Evolutionary conservation across 768 basidiomycete genomes (phyloP).

Genomic region (Hericium alpestre): DNA sequence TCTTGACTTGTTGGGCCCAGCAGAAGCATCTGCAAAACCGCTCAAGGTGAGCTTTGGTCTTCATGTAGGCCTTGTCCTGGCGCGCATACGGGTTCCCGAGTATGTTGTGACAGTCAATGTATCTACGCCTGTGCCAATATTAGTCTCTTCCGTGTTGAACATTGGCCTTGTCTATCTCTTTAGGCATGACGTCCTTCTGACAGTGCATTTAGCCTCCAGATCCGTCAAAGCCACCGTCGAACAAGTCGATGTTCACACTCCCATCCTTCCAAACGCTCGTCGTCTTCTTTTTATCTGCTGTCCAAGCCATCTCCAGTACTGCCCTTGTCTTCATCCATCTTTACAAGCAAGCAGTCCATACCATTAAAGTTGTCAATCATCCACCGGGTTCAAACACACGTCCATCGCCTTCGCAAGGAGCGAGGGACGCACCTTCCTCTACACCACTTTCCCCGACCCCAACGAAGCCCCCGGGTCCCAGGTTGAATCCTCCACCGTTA

Average conservation of each 20-base stretch:
- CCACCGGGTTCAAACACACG: not conserved
- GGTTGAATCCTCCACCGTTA: not conserved
- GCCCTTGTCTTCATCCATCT: slow-evolving; percentile 59
- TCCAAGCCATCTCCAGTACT: slow-evolving; percentile 60
- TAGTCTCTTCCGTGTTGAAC: not conserved
- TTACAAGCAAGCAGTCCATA: slow-evolving; percentile 53
- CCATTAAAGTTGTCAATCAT: slow-evolving; percentile 56
- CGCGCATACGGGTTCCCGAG: not conserved
- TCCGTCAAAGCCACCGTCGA: slow-evolving; percentile 16
- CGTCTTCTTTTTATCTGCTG: slow-evolving; percentile 60
- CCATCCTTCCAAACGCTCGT: slow-evolving; percentile 42
- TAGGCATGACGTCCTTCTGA: not conserved
- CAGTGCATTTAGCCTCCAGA: slow-evolving; percentile 14
- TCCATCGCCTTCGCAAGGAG: not conserved
- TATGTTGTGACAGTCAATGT: not conserved
- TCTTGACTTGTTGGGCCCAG: slow-evolving; percentile 52
- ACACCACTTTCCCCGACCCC: not conserved
- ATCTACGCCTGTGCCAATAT: not conserved
- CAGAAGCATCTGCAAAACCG: not conserved
- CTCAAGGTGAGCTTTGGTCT: slow-evolving; percentile 1
- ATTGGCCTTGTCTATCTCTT: not conserved
- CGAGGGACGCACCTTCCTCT: not conserved
- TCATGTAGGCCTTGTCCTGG: not conserved
- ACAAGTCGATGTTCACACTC: slow-evolving; percentile 9
- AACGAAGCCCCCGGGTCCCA: not conserved